Percentiles rank a stretch among this genome's conserved stretches.
Conservation (phyloP, 345 rosid species). For the Linum lewisii region DNA sequence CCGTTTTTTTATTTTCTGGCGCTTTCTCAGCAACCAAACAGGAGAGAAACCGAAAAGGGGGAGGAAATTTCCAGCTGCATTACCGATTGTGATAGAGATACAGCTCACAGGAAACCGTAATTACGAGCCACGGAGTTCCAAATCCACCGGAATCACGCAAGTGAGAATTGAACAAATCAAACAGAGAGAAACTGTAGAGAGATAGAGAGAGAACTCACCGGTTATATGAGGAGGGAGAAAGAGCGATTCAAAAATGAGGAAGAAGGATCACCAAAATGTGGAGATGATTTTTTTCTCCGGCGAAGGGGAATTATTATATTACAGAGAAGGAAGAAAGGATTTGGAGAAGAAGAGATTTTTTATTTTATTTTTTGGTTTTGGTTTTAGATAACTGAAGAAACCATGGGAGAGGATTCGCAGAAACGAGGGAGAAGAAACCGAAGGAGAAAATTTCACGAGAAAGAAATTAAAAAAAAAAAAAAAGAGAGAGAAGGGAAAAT, state of each 20-base stretch:
- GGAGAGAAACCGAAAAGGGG: slow-evolving; percentile 6
- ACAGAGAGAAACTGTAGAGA: not conserved
- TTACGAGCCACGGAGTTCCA: not conserved
- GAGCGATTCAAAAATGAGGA: slow-evolving; percentile 22
- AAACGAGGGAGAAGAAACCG: slow-evolving; percentile 38
- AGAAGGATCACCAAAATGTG: slow-evolving; percentile 25
- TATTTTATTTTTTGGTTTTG: too few species aligned
- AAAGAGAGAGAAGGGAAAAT: not conserved
- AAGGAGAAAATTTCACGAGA: slow-evolving; percentile 18
- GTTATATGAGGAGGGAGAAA: slow-evolving; percentile 3
- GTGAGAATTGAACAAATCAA: not conserved
- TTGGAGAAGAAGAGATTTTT: slow-evolving; percentile 26
- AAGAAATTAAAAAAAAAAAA: not conserved
- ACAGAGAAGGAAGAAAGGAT: slow-evolving; percentile 5
- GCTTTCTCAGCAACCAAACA: slow-evolving; percentile 21
- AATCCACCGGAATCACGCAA: slow-evolving; percentile 1
- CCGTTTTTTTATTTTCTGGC: not conserved
- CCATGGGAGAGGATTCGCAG: slow-evolving; percentile 39
- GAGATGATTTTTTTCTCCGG: slow-evolving; percentile 11
- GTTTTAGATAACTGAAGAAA: slow-evolving; percentile 35
- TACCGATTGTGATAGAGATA: slow-evolving; percentile 6
- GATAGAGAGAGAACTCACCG: slow-evolving; percentile 1
- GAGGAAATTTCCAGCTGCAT: slow-evolving; percentile 17
- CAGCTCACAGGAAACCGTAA: slow-evolving; percentile 6
- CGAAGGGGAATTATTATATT: slow-evolving; percentile 15